Conservation (phyloP, 345 rosid genomes). For the Nephelium lappaceum region DNA sequence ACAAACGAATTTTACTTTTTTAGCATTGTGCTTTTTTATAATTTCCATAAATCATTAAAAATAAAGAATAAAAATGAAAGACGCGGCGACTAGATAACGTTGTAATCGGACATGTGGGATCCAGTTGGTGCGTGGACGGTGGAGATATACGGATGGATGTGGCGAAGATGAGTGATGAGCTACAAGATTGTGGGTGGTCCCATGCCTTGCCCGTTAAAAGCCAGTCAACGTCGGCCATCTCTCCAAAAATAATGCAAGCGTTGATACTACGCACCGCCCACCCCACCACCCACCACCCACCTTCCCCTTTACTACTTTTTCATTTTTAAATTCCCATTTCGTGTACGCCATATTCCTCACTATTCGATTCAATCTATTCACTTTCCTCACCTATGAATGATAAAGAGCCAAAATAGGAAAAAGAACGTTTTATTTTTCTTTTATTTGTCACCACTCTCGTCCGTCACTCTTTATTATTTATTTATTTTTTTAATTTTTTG, state of each 20-base stretch:
- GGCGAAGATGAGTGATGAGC: too few species aligned
- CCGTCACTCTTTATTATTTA: too few species aligned
- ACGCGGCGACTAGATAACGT: conserved; percentile 29
- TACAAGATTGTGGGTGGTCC: not conserved
- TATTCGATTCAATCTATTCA: not conserved
- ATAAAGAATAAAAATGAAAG: not conserved
- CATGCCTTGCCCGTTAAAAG: not conserved
- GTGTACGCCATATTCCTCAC: not conserved
- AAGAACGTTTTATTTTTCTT: too few species aligned
- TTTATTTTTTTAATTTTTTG: not conserved
- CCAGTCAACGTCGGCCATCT: not conserved
- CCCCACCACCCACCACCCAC: not conserved
- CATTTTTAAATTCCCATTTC: not conserved
- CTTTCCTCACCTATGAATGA: not conserved
- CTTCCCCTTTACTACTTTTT: not conserved
- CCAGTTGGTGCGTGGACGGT: not conserved
- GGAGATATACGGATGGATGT: not conserved
- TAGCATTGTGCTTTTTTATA: too few species aligned
- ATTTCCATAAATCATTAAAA: too few species aligned
- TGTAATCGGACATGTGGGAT: not conserved
- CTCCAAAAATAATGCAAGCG: conserved; percentile 23
- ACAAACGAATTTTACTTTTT: too few species aligned
- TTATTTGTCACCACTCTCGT: not conserved
- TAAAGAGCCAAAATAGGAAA: not conserved
- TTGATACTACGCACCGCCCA: conserved; percentile 43